phyloP scores from a whole-genome alignment of 441 rosid genomes.

The Bocquillonia castaneifolia region DNA sequence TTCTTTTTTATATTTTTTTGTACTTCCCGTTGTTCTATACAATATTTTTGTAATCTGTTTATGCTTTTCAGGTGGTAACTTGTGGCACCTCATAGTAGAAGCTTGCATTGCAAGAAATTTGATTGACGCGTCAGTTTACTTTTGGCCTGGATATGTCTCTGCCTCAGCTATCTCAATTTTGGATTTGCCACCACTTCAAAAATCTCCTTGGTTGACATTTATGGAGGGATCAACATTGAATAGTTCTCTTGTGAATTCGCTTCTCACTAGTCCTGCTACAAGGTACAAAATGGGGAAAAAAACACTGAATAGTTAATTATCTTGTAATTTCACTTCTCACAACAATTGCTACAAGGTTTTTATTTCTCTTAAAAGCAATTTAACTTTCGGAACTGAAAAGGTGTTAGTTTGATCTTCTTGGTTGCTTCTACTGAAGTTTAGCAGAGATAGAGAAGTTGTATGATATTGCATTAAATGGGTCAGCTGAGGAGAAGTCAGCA shows the following conservation, averaged over 20 bases:
- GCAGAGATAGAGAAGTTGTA: conserved; percentile 57
- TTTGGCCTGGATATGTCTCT: conserved; percentile 59
- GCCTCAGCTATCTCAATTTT: conserved; percentile 32
- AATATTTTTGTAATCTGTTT: conserved; percentile 13
- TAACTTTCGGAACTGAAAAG: conserved; percentile 6
- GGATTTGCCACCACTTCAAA: conserved; percentile 39
- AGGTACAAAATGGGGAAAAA: conserved; percentile 33
- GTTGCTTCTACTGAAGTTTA: conserved; percentile 38
- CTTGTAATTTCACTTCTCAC: too few relatives aligned
- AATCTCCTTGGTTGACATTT: conserved; percentile 54
- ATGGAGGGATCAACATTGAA: conserved; percentile 55
- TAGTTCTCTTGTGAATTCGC: conserved; percentile 44
- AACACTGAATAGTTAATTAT: too few relatives aligned
- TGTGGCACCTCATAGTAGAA: conserved; percentile 74
- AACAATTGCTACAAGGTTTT: too few relatives aligned
- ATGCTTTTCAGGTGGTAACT: conserved; percentile 45
- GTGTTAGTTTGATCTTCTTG: conserved; percentile 21
- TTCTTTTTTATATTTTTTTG: too few relatives aligned
- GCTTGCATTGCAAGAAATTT: conserved; percentile 67
- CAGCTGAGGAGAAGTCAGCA: conserved; percentile 47
- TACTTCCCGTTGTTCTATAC: conserved; percentile 7
- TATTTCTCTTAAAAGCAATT: background rate
- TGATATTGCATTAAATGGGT: conserved; percentile 53
- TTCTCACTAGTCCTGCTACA: conserved; percentile 47
- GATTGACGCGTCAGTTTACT: conserved; percentile 53